Percentiles rank a stretch among this genome's conserved stretches.
Evolutionary conservation across 345 rosid genomes (phyloP).

Genomic region (Leavenworthia alabamica): DNA sequence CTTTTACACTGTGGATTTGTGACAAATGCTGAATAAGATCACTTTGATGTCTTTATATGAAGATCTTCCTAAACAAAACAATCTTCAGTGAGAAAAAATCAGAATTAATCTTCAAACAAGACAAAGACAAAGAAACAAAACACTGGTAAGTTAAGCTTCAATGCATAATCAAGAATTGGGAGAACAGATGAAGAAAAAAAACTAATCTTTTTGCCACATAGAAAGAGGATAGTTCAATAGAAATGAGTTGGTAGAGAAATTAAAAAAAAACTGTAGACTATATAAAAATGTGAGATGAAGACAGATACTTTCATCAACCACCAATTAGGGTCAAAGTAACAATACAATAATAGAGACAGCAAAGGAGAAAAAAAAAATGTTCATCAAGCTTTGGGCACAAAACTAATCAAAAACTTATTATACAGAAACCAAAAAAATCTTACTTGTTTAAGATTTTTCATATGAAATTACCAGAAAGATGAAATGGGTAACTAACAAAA

Average conservation of each 20-base stretch:
- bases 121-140: slow-evolving; percentile 6
- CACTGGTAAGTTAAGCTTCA: background rate
- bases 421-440: background rate
- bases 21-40: background rate
- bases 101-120: background rate
- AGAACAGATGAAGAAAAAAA: background rate
- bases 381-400: background rate
- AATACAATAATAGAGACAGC: slow-evolving; percentile 1
- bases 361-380: background rate
- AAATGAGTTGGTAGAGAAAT: background rate
- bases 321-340: background rate
- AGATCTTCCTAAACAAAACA: background rate
- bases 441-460: background rate
- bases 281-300: background rate
- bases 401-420: background rate
- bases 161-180: background rate
- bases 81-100: background rate
- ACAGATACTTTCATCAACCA: background rate
- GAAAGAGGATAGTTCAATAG: background rate
- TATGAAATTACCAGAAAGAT: slow-evolving; percentile 9
- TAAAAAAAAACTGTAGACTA: background rate
- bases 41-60: background rate
- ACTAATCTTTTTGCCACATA: background rate
- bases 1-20: background rate
- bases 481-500: slow-evolving; percentile 4